Evolutionary conservation across 2,329 filamentous ascomycete genomes (phyloP), one percentile per base, ranked within the genome.

Genomic region (Pseudocercospora musae): DNA sequence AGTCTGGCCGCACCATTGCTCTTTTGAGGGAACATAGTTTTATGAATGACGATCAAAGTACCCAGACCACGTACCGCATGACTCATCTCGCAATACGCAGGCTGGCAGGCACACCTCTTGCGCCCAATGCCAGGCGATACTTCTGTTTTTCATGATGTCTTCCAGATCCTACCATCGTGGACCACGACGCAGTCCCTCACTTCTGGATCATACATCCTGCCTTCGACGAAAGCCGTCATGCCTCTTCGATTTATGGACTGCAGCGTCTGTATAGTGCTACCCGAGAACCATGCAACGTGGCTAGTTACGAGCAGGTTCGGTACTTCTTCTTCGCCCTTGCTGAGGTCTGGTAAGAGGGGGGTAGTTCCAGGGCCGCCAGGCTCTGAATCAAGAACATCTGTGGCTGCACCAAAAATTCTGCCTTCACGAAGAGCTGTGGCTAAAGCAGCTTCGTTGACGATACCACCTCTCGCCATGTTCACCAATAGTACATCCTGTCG

Each of bases 121-220:
- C n/a, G n/a, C n/a, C n/a, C n/a, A n/a, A n/a, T n/a, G n/a, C n/a
- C n/a, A n/a, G n/a, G n/a, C n/a, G n/a, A n/a, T n/a, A n/a, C n/a
- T n/a, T n/a, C n/a, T n/a, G n/a, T n/a, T n/a, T n/a, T n/a, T n/a
- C n/a, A n/a, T n/a, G n/a, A n/a, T n/a, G n/a, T n/a, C n/a, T n/a
- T n/a, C 66, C 66, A 68, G 21, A 66, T 66, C 57, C 63, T 65
- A 10, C 66, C 66, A 59, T 68, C 66, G 20, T 68, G 66, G 20
- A 68, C 66, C 15, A 59, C 64, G 33, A 68, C 66, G 42, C 65
- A 62, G 40, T 55, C 46, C 52, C 50, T 66, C 5, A 63, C 64
- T 27, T 63, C 55, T 1, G 66, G 66, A 58, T 68, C 64, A 27
- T 68, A 66, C 66, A 68, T 63, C 37, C 60, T 60, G 6, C 66